A percentile compares a stretch with the other conserved stretches of the same genome.
Conservation (phyloP, 2,329 filamentous ascomycete genomes). For the Ophiostoma himal-ulmi region DNA sequence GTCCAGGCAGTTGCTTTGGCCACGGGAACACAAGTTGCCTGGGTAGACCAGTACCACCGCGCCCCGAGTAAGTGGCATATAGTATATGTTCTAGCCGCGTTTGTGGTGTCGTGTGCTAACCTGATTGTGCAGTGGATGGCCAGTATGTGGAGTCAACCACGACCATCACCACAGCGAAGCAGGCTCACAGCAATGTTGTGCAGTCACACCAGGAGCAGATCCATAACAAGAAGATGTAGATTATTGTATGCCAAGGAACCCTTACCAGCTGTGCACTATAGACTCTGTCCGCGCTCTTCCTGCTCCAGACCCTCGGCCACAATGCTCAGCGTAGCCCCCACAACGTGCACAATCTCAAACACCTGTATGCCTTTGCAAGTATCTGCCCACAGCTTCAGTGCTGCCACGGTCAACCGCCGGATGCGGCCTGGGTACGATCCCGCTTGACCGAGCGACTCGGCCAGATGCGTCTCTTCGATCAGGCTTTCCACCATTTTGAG, state of each 20-base stretch:
- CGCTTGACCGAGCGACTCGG: background rate
- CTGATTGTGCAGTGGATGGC: background rate
- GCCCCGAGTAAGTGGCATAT: background rate
- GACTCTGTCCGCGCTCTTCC: background rate
- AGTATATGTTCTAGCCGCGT: background rate
- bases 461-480: slow-evolving; percentile 15
- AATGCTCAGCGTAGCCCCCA: slow-evolving; percentile 11
- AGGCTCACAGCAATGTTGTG: background rate
- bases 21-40: background rate
- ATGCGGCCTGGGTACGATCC: background rate
- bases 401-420: slow-evolving; percentile 5
- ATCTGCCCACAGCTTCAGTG: slow-evolving; percentile 12
- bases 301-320: slow-evolving; percentile 10
- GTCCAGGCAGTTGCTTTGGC: background rate
- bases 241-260: background rate
- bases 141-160: slow-evolving; percentile 1
- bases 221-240: background rate
- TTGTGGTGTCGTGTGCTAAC: background rate
- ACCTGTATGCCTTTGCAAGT: slow-evolving; percentile 12
- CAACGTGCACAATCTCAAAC: slow-evolving; percentile 16
- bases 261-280: background rate
- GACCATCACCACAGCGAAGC: background rate
- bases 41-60: slow-evolving; percentile 1
- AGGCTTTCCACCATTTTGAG: slow-evolving; percentile 16
- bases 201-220: background rate